A percentile compares a stretch with the other conserved stretches of the same genome.
These are phyloP conservation scores for Trypanosoma mega DNA, from an alignment of 208 protist genomes.

Conservation along the genomic window DNA sequence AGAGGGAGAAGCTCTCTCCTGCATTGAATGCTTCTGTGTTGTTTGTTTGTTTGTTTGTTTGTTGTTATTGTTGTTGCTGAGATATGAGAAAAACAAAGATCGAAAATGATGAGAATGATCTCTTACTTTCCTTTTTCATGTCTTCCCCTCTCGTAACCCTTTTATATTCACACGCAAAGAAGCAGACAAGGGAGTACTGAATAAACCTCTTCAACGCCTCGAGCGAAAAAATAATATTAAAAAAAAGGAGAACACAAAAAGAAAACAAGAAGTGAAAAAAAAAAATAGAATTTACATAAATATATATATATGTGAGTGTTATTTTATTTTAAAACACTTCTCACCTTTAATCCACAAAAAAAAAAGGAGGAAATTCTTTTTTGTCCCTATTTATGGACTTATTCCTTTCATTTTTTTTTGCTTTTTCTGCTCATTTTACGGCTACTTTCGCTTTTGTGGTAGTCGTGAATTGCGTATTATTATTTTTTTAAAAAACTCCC, in stretches of 20 bases:
- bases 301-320: conserved; percentile 1
- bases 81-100: too few relatives aligned
- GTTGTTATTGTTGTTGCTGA: conserved; percentile 5
- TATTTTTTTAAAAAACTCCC: too few relatives aligned
- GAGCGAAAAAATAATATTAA: conserved; percentile 3
- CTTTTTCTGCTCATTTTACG: background rate
- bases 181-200: too few relatives aligned
- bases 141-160: too few relatives aligned
- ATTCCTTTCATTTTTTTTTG: conserved; percentile 15
- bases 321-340: too few relatives aligned
- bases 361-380: background rate
- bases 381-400: conserved; percentile 5
- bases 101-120: too few relatives aligned
- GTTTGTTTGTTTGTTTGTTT: conserved; percentile 11
- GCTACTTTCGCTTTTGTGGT: conserved; percentile 1
- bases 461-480: background rate
- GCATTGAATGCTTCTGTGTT: background rate
- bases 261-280: conserved; percentile 1
- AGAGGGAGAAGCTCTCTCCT: background rate
- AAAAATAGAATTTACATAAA: background rate
- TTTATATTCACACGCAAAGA: too few relatives aligned
- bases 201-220: too few relatives aligned
- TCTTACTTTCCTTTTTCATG: too few relatives aligned
- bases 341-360: too few relatives aligned
- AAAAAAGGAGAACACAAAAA: background rate